Base-by-base conservation (phyloP, 345 rosid genomes). In the Pistacia vera region DNA sequence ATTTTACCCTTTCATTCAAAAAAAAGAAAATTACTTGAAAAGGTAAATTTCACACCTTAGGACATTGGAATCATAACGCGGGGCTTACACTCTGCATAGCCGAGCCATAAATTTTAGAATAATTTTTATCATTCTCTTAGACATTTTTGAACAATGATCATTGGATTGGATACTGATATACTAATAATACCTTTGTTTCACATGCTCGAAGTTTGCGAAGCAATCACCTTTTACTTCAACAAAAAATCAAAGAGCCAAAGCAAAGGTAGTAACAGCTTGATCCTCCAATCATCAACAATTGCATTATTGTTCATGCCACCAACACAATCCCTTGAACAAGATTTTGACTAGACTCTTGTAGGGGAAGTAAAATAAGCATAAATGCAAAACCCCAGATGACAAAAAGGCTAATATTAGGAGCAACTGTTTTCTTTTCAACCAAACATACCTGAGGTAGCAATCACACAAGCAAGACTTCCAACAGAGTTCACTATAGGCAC, bases 281-380 rank as follows among this genome's bases (percentile, higher is more conserved):
- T 91, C 89, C 98, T 89, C 97, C 98, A 95, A 84, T 95, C 97
- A 36, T 95, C 95, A 75, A 95, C 92, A 72, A 93, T 82, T 2
- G 97, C 97, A 84, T 95, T 93, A 83, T 93, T 93, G 85, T 95
- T 95, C 98, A 95, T 93, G 63, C 98, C 97, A 78, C 98, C 97
- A 36, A 97, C 87, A 83, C 97, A 95, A 95, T 88, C n/a, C 94
- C 98, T 72, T 77, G 83, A 16, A 93, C 93, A 63, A 91, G 80
- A 74, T 73, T 82, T 74, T 28, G 75, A 67, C 79, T 75, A 16
- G 90, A 68, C 68, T 88, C 97, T 91, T 81, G 13, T 70, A 46
- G 68, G 71, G 63, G 25, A 56, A 72, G 56, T 28, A 22, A 4
- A 46, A 41, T 56, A 38, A 8, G 13, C 49, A 79, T 63, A 63